These are phyloP conservation scores for Candida vaughaniae DNA, from an alignment of 805 yeast species.

Conservation along the genomic window DNA sequence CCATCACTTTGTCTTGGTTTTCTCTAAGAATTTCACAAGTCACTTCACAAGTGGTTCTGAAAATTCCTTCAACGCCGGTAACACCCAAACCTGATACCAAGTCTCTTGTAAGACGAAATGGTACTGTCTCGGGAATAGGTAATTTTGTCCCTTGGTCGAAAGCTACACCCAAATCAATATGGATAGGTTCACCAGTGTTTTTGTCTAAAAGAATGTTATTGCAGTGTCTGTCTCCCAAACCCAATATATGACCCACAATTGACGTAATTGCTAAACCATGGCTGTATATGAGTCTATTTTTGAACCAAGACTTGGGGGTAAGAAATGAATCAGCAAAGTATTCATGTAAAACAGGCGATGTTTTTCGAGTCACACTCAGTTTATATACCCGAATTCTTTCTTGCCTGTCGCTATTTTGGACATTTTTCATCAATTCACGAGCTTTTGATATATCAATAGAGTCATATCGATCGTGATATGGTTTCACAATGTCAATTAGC, in stretches of 20 bases:
- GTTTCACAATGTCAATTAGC: conserved; percentile 62
- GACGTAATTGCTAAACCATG: conserved; percentile 83
- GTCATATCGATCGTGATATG: conserved; percentile 50
- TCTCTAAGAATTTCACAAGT: conserved; percentile 65
- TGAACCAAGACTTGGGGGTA: conserved; percentile 74
- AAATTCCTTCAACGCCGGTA: conserved; percentile 79
- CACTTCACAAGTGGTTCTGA: conserved; percentile 68
- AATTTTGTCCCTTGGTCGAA: conserved; percentile 89
- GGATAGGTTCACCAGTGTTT: conserved; percentile 86
- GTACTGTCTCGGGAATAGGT: conserved; percentile 90
- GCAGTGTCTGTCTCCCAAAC: conserved; percentile 94
- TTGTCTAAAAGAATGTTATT: conserved; percentile 84
- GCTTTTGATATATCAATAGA: conserved; percentile 39
- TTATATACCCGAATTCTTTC: conserved; percentile 47
- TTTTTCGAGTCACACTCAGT: conserved; percentile 43
- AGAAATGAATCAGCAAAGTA: conserved; percentile 70
- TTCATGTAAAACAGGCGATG: conserved; percentile 65
- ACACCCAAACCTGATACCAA: conserved; percentile 88
- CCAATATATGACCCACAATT: conserved; percentile 83
- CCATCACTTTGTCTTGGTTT: conserved; percentile 67
- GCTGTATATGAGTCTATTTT: conserved; percentile 60
- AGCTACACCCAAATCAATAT: conserved; percentile 94
- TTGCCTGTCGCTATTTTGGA: conserved; percentile 44
- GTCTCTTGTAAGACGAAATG: conserved; percentile 87
- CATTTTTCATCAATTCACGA: conserved; percentile 62